Evolutionary conservation across 192 early-diverging fungal species (phyloP), one percentile per base, ranked within the genome.

Genomic region (Spizellomyces sp.): DNA sequence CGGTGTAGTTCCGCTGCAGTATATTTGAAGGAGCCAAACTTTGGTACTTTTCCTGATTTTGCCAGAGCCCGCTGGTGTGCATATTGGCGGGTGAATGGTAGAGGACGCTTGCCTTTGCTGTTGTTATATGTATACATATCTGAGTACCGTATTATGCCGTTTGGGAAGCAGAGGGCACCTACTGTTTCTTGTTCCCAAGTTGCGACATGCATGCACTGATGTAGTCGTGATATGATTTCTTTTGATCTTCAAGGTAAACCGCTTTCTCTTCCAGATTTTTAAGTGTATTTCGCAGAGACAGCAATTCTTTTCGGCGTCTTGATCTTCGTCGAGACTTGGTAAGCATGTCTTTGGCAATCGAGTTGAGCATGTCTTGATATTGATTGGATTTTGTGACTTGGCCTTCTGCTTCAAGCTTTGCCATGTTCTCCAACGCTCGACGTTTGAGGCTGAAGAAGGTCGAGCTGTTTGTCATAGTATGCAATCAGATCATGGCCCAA

Each of bases 11-110:
- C 88, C 72, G 94, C 89, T 2, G 96, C 98, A 15, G 92, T 93
- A 83, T 96, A 99, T 88, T 99, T 98, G 88, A 88, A 98, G 54
- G 96, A 98, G 5, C 98, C 98, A 79, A 95, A 99, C 71, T 92
- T 85, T 0, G 98, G 98, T 43, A 99, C 92, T 7, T 81, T 86
- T 19, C 96, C 96, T 15, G 76, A 55, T 59, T 93, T 86, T 75
- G 96, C 86, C 56, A 99, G 83, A 46, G 93, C 90, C 10, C 89
- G 83, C 67, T 96, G 78, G 77, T 99, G 96, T 83, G 90, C 96
- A 76, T 98, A 98, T 84, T 99, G 98, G 44, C 90, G 83, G 6
- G 94, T 94, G 79, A 99, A 98, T 19, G 93, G 91, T 68, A 95
- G 79, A 81, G 87, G 67, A 66, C 67, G 64, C 73, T 90, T 91